phyloP scores from a whole-genome alignment of 2,329 filamentous ascomycete genomes.

The Gnomoniopsis sp. region DNA sequence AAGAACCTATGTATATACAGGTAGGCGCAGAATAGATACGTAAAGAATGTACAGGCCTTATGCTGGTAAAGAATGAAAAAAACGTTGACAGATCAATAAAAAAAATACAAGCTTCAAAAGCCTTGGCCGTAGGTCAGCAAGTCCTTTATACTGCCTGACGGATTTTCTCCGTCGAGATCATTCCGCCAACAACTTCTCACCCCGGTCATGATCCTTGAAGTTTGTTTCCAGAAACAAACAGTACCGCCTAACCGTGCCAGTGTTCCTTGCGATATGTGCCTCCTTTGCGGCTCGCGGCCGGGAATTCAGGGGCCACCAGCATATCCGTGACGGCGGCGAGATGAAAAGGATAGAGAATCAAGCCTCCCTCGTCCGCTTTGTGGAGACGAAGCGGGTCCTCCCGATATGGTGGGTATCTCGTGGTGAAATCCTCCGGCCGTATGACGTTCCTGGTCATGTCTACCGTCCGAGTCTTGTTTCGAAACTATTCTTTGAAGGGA shows the following conservation, averaged over 20 bases:
- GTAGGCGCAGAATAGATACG: neutral
- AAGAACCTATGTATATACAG: slow-evolving; percentile 5
- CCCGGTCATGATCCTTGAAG: neutral
- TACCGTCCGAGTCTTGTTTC: neutral
- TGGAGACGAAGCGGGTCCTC: neutral
- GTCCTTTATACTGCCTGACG: neutral
- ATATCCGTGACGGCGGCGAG: neutral
- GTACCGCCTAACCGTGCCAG: neutral
- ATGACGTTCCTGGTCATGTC: too few species aligned
- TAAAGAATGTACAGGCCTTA: neutral
- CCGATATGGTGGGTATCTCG: neutral
- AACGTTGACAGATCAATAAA: neutral
- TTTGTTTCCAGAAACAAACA: neutral
- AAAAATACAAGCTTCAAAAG: neutral
- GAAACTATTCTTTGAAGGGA: too few species aligned
- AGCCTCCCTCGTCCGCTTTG: neutral
- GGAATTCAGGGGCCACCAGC: slow-evolving; percentile 7
- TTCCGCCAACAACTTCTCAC: neutral
- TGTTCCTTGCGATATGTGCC: neutral
- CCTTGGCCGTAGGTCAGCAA: neutral
- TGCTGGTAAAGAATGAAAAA: neutral
- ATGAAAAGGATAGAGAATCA: slow-evolving; percentile 5
- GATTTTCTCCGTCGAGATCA: neutral
- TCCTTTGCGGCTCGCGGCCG: neutral
- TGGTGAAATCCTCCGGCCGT: too few species aligned